phyloP scores from a whole-genome alignment of 192 early-diverging fungal genomes.

The Umbelopsis isabellina region DNA sequence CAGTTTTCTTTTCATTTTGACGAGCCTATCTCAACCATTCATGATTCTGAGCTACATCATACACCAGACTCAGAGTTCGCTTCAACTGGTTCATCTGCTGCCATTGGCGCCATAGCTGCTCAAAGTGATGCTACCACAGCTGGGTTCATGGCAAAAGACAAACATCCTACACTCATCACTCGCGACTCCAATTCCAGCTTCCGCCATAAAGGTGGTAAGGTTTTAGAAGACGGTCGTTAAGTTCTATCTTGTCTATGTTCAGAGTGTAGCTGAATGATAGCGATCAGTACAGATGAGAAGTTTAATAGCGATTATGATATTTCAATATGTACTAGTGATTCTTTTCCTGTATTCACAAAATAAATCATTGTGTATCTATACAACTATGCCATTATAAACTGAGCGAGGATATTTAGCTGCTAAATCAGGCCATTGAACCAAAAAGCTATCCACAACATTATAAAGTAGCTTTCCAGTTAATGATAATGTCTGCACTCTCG shows the following conservation, averaged over 20 bases:
- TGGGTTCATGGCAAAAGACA: background rate
- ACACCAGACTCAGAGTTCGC: background rate
- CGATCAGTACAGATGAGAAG: background rate
- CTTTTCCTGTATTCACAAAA: no score
- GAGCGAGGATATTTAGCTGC: conserved; percentile 56
- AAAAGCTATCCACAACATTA: conserved; percentile 77
- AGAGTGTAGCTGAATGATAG: background rate
- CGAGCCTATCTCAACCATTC: conserved; percentile 8
- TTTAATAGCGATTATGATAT: background rate
- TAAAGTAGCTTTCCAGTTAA: conserved; percentile 85
- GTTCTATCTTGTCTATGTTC: background rate
- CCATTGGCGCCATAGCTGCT: background rate
- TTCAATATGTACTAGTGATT: background rate
- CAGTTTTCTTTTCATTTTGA: conserved; percentile 12
- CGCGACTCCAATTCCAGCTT: conserved; percentile 15
- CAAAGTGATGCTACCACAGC: background rate
- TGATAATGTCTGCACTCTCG: conserved; percentile 84
- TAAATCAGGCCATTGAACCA: conserved; percentile 90
- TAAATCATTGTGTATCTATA: conserved; percentile 43
- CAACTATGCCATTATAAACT: conserved; percentile 65
- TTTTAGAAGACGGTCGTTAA: background rate
- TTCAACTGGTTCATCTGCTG: background rate
- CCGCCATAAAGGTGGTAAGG: background rate
- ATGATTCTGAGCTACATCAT: background rate
- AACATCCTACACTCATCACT: background rate